Percentiles rank a stretch among this genome's conserved stretches.
phyloP scores from a whole-genome alignment of 176 grass and related monocot genomes.

The Thalia dealbata region DNA sequence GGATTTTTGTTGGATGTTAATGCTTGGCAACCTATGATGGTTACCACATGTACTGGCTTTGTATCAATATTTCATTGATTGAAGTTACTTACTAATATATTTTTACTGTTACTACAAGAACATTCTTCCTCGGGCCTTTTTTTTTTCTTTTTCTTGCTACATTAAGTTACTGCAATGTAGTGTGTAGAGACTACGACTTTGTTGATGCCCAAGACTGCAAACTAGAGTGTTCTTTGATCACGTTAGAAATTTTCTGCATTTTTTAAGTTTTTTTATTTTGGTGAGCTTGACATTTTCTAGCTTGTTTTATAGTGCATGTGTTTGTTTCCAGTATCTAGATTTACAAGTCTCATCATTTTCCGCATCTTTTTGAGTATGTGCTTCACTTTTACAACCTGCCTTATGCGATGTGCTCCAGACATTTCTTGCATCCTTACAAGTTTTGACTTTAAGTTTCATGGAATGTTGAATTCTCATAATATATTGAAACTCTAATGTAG shows the following conservation, averaged over 20 bases:
- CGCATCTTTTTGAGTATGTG: background rate
- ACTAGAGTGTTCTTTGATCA: background rate
- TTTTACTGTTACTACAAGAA: background rate
- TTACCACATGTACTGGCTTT: background rate
- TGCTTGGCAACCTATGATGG: background rate
- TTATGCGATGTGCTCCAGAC: too few species aligned
- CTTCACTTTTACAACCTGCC: background rate
- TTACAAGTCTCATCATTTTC: background rate
- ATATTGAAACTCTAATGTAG: slow-evolving; percentile 27
- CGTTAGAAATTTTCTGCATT: background rate
- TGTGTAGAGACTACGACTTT: too few species aligned
- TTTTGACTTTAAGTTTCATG: background rate
- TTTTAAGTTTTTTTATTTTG: background rate
- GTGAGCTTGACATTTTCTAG: background rate
- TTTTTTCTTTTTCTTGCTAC: background rate
- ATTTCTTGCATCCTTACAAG: background rate
- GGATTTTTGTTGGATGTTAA: slow-evolving; percentile 4
- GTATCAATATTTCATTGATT: background rate
- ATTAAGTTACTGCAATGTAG: background rate
- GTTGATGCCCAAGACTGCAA: background rate
- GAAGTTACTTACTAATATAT: background rate
- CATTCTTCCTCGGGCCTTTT: background rate
- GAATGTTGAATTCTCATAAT: background rate
- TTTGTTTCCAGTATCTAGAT: background rate
- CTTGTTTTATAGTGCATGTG: background rate